These are phyloP conservation scores for Lanmaoa pseudosensibilis DNA, from an alignment of 768 basidiomycete genomes.

Conservation along the genomic window DNA sequence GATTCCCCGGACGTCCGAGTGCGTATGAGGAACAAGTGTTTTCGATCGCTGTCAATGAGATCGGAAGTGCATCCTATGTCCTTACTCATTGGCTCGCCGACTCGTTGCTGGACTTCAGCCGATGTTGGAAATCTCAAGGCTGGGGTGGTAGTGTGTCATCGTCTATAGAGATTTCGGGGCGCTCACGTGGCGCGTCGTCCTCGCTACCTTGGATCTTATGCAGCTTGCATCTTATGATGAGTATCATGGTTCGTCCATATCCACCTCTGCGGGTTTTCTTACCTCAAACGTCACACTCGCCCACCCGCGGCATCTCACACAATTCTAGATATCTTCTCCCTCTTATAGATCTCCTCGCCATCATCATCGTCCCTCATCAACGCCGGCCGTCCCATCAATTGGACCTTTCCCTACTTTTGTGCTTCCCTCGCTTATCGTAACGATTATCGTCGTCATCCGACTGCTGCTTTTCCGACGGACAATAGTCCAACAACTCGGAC, in stretches of 20 bases:
- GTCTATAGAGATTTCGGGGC: conserved; percentile 20
- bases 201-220: conserved; percentile 19
- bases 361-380: conserved; percentile 12
- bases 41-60: conserved; percentile 26
- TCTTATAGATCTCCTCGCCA: conserved; percentile 24
- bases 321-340: conserved; percentile 26
- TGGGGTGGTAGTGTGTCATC: conserved; percentile 30
- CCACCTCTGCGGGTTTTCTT: background rate
- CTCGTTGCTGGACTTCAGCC: conserved; percentile 19
- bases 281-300: background rate
- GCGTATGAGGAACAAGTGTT: conserved; percentile 27
- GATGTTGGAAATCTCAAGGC: background rate
- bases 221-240: conserved; percentile 27
- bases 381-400: conserved; percentile 15
- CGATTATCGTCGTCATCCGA: conserved; percentile 7
- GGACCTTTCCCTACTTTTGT: too few species aligned
- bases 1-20: conserved; percentile 28
- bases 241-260: background rate
- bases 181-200: conserved; percentile 9
- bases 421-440: conserved; percentile 27
- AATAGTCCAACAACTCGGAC: too few species aligned
- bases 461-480: conserved; percentile 26
- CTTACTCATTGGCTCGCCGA: conserved; percentile 31
- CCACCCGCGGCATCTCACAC: background rate
- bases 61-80: conserved; percentile 27